Conservation (phyloP, 2,329 filamentous ascomycete genomes). For the Sordariomycetes sp. region DNA sequence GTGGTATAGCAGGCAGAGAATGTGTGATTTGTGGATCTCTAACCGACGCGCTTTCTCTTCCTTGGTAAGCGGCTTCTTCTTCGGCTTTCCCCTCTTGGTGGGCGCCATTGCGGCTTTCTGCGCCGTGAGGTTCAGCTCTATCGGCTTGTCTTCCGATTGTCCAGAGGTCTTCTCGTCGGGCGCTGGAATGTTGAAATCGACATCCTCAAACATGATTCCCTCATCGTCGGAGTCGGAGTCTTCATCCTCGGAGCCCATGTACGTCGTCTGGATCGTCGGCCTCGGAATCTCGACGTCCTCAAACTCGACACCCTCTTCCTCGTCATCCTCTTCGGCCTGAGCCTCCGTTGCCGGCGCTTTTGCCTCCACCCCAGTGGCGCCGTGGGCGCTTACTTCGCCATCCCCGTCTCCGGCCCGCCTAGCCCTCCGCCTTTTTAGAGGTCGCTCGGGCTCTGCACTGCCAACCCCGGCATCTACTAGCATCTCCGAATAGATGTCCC, state of each 20-base stretch:
- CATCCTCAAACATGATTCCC: slow-evolving; percentile 31
- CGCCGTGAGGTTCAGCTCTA: slow-evolving; percentile 39
- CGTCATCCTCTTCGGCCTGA: slow-evolving; percentile 14
- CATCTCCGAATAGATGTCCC: slow-evolving; percentile 33
- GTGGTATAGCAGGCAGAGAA: slow-evolving; percentile 73
- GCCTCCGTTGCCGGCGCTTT: background rate
- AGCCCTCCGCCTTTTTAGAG: slow-evolving; percentile 23
- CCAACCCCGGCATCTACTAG: slow-evolving; percentile 32
- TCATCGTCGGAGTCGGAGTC: slow-evolving; percentile 20
- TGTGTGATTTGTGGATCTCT: slow-evolving; percentile 73
- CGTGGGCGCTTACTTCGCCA: background rate
- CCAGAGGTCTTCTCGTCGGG: slow-evolving; percentile 10
- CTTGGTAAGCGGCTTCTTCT: slow-evolving; percentile 36
- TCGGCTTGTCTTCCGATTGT: slow-evolving; percentile 14
- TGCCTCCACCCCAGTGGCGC: background rate
- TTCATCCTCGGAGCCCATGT: slow-evolving; percentile 28
- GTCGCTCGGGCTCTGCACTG: slow-evolving; percentile 18
- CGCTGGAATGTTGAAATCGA: slow-evolving; percentile 23
- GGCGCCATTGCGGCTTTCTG: slow-evolving; percentile 21
- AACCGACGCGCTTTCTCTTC: slow-evolving; percentile 45
- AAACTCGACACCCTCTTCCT: slow-evolving; percentile 31
- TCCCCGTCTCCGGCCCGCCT: background rate
- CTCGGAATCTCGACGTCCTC: slow-evolving; percentile 34
- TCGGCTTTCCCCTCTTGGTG: slow-evolving; percentile 13
- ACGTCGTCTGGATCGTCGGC: slow-evolving; percentile 36